These are phyloP conservation scores for Saksenaea oblongispora DNA, from an alignment of 371 early-diverging fungal genomes.

Conservation along the genomic window DNA sequence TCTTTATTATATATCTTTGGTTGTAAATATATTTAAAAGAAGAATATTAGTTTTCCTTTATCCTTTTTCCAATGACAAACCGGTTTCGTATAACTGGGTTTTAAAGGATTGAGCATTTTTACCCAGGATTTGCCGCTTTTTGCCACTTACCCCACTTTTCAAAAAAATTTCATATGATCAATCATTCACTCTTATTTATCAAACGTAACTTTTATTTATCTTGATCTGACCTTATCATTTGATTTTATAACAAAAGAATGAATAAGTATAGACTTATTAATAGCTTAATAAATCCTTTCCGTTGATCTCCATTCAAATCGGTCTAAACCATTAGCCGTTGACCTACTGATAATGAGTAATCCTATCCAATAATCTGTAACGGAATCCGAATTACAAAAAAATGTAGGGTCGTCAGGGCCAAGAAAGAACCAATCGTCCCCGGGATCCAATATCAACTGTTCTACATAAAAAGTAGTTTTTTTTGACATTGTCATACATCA, in stretches of 20 bases:
- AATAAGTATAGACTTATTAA: too few species aligned
- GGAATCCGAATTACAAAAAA: background rate
- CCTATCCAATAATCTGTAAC: background rate
- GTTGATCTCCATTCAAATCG: background rate
- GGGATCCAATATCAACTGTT: background rate
- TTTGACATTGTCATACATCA: background rate
- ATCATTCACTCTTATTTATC: background rate
- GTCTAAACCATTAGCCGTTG: background rate
- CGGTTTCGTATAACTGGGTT: background rate
- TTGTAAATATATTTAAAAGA: too few species aligned
- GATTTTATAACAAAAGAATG: too few species aligned
- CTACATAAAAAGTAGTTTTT: background rate
- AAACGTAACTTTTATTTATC: too few species aligned
- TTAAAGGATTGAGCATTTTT: background rate
- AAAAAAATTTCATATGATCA: background rate
- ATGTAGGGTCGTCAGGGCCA: conserved; percentile 1
- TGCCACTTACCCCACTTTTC: conserved; percentile 1
- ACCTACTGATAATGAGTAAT: background rate
- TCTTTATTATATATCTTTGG: background rate
- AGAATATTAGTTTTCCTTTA: too few species aligned
- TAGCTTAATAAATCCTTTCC: too few species aligned
- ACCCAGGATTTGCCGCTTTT: conserved; percentile 10
- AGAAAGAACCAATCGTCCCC: background rate
- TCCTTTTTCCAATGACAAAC: background rate
- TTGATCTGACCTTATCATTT: too few species aligned